A percentile compares a stretch with the other conserved stretches of the same genome.
These are phyloP conservation scores for Mycotypha africana DNA, from an alignment of 371 early-diverging fungal genomes.

Conservation along the genomic window DNA sequence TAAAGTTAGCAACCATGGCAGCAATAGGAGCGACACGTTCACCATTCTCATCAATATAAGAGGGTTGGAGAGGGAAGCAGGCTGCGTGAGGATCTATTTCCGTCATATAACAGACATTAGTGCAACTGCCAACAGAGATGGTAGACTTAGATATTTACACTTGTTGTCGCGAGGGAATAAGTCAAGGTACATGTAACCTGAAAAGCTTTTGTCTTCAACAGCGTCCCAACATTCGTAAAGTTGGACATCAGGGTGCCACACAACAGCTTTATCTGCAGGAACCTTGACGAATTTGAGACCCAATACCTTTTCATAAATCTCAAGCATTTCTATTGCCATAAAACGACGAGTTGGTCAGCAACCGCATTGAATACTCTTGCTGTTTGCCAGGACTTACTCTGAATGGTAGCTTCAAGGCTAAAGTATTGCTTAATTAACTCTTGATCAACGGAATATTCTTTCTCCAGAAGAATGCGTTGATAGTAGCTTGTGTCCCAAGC, in stretches of 20 bases:
- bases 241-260: conserved; percentile 69
- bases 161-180: conserved; percentile 76
- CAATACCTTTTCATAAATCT: conserved; percentile 65
- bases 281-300: conserved; percentile 61
- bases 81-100: conserved; percentile 72
- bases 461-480: conserved; percentile 62
- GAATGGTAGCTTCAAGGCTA: conserved; percentile 49
- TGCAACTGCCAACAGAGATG: neutral
- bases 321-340: conserved; percentile 50
- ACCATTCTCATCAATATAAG: conserved; percentile 45
- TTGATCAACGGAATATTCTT: conserved; percentile 68
- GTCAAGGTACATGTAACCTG: conserved; percentile 79
- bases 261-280: conserved; percentile 45
- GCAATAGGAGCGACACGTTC: conserved; percentile 62
- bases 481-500: conserved; percentile 80
- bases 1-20: conserved; percentile 82
- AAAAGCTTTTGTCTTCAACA: conserved; percentile 44
- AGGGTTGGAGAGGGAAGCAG: conserved; percentile 65
- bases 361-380: too few relatives aligned
- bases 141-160: conserved; percentile 32
- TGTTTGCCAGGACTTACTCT: conserved; percentile 30
- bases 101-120: too few relatives aligned
- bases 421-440: conserved; percentile 79
- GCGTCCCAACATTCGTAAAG: conserved; percentile 66
- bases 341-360: too few relatives aligned